Conservation (phyloP, 1,284 basidiomycete genomes). For the Caloboletus inedulis region DNA sequence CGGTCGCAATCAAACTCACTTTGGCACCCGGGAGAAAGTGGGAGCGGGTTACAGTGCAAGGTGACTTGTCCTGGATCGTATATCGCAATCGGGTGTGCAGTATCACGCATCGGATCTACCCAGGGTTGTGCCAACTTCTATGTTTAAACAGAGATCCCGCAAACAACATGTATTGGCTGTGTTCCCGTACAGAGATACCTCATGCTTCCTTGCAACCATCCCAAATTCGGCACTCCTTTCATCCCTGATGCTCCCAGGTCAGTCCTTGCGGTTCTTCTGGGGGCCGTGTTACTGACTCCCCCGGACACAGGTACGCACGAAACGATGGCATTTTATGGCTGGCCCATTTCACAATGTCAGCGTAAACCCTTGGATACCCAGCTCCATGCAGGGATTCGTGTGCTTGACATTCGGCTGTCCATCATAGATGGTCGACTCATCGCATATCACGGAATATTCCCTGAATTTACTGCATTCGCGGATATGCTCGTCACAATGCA, state of each 20-base stretch:
- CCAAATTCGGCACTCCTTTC: constrained; percentile 66
- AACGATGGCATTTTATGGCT: constrained; percentile 77
- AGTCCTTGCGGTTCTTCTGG: constrained; percentile 22
- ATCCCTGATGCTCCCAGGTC: constrained; percentile 71
- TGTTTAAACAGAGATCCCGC: constrained; percentile 34
- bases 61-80: constrained; percentile 53
- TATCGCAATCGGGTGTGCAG: constrained; percentile 50
- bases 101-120: neutral
- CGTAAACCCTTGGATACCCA: constrained; percentile 52
- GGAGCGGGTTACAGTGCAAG: constrained; percentile 40
- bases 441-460: constrained; percentile 78
- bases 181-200: constrained; percentile 53
- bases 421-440: constrained; percentile 60
- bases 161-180: constrained; percentile 49
- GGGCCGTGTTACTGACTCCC: neutral
- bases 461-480: constrained; percentile 66
- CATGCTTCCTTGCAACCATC: constrained; percentile 62
- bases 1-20: constrained; percentile 27
- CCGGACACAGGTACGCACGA: constrained; percentile 60
- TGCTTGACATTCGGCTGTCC: constrained; percentile 78
- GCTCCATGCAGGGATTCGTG: constrained; percentile 67
- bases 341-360: constrained; percentile 78
- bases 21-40: constrained; percentile 38
- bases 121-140: constrained; percentile 7
- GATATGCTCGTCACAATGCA: constrained; percentile 59